Evolutionary conservation across 192 early-diverging fungal species (phyloP), one percentile per base, ranked within the genome.

Genomic region (Coemansia umbellata): DNA sequence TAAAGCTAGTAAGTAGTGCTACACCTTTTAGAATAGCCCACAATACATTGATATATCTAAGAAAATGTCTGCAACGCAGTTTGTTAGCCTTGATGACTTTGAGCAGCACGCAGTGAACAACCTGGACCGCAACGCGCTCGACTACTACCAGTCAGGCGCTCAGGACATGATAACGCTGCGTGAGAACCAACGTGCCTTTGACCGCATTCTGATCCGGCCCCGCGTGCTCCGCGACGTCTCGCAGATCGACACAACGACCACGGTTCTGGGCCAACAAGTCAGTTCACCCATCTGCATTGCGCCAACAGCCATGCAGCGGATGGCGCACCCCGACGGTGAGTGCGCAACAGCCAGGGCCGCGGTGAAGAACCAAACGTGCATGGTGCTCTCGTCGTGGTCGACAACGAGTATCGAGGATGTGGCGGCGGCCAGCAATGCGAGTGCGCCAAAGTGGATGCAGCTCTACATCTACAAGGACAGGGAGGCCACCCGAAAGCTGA

Each of bases 381-480:
- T 80, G 80, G 53, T 69, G 3, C 60, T 86, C n/a, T 81, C 83
- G 30, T 82, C 84, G 2, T 87, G 81, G 60, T 80, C 80, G 5
- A 84, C 80, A 31, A 80, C 79, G 10, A 63, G 62, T 23, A 69
- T 87, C 43, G 88, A 91, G 63, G 78, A 91, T 51, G 75, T 86
- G 8, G 58, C 80, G 5, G 47, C 44, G 51, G 62, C 45, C 23
- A 52, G 63, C 23, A 45, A 36, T 11, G 33, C 53, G 36, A 44
- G 30, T 2, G 48, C 30, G 9, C 58, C 78, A 37, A 51, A 58
- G 19, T 86, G 82, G 85, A 77, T 90, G 51, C 92, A 94, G 51
- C 78, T 94, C 23, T 94, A 94, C 65, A 81, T 91, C 4, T 87
- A 92, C 63, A 79, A 81, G 59, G 82, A 94, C 60, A 74, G 90